Percentiles rank a stretch among this genome's conserved stretches.
These are phyloP conservation scores for Cercospora zeina DNA, from an alignment of 2,329 filamentous ascomycete genomes.

Conservation along the genomic window DNA sequence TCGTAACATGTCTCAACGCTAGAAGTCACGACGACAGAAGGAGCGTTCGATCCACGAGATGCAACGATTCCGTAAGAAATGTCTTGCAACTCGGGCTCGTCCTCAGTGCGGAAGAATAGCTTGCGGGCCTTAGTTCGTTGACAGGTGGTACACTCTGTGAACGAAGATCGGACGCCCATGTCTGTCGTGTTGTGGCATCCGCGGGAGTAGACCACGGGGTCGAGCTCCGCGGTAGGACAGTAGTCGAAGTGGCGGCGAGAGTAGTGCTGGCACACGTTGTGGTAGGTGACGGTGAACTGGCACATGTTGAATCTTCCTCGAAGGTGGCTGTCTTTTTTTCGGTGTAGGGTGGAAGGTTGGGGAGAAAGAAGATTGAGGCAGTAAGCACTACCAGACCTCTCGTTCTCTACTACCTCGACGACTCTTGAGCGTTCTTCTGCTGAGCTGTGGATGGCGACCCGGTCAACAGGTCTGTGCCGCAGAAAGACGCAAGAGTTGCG, in stretches of 20 bases:
- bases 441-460: neutral
- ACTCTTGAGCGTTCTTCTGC: neutral
- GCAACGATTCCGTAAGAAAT: constrained; percentile 15
- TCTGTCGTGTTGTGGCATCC: constrained; percentile 13
- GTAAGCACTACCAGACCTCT: neutral
- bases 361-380: neutral
- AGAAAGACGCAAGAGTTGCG: neutral
- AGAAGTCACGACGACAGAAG: constrained; percentile 2
- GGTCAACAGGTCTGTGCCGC: neutral
- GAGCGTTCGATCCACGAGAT: neutral
- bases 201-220: neutral
- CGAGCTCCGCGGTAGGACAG: constrained; percentile 3
- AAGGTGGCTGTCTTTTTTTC: neutral
- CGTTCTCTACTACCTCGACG: constrained; percentile 1
- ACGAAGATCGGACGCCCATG: constrained; percentile 4
- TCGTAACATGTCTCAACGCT: constrained; percentile 1
- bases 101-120: neutral
- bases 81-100: neutral
- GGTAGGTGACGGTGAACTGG: constrained; percentile 12
- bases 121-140: constrained; percentile 4
- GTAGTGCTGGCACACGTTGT: constrained; percentile 16
- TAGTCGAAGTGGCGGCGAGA: constrained; percentile 3
- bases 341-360: neutral
- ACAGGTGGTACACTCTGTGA: constrained; percentile 4
- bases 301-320: neutral